Evolutionary conservation across 1,284 basidiomycete species (phyloP).

Genomic region (Cryptococcus sp.): DNA sequence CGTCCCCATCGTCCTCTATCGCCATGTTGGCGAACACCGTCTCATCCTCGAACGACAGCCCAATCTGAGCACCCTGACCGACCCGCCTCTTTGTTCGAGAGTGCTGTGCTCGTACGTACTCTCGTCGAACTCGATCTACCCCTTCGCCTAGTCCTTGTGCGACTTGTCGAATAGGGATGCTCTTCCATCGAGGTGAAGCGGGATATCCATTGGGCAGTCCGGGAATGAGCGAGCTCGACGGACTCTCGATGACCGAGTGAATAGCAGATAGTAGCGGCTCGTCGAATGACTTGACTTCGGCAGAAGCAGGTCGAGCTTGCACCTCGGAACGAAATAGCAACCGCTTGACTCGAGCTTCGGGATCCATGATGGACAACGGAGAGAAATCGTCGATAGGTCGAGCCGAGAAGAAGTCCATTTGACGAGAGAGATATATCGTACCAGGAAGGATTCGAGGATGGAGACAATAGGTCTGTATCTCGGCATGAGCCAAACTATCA

Average conservation of each 20-base stretch:
- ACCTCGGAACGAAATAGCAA: conserved; percentile 68
- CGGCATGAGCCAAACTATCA: conserved; percentile 67
- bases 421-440: conserved; percentile 70
- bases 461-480: conserved; percentile 65
- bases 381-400: conserved; percentile 69
- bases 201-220: conserved; percentile 68
- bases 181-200: conserved; percentile 21
- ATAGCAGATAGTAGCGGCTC: conserved; percentile 70
- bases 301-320: conserved; percentile 50
- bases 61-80: conserved; percentile 12
- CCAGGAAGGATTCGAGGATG: conserved; percentile 59
- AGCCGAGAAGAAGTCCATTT: conserved; percentile 69
- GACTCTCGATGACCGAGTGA: conserved; percentile 56
- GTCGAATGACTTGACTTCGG: conserved; percentile 57
- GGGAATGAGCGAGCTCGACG: conserved; percentile 55
- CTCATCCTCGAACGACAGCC: conserved; percentile 43
- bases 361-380: conserved; percentile 60
- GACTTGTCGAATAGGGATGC: conserved; percentile 39
- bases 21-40: conserved; percentile 26
- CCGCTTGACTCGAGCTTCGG: conserved; percentile 58
- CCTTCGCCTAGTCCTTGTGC: conserved; percentile 38
- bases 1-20: conserved; percentile 8
- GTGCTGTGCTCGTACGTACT: conserved; percentile 33
- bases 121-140: conserved; percentile 32
- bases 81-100: conserved; percentile 13